Evolutionary conservation across 1,284 basidiomycete genomes (phyloP).

Genomic region (Rhodotorula sp.): DNA sequence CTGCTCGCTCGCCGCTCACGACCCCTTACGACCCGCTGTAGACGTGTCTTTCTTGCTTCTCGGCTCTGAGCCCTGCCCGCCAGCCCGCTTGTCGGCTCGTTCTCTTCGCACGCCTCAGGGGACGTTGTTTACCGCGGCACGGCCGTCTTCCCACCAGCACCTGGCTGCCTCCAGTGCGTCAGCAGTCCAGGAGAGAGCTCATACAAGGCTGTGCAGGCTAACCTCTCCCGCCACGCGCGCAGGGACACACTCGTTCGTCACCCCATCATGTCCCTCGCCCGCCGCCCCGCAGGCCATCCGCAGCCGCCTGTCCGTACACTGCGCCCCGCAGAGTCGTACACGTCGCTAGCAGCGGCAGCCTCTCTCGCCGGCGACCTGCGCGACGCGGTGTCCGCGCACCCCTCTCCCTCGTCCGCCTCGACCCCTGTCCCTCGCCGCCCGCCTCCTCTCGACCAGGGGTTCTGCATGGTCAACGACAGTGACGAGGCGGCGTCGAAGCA

Average conservation of each 20-base stretch:
- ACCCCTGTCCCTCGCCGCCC: neutral
- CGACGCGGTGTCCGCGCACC: neutral
- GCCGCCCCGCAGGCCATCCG: too few relatives aligned
- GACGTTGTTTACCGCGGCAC: neutral
- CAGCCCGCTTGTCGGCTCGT: neutral
- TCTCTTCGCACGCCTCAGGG: neutral
- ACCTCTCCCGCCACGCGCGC: neutral
- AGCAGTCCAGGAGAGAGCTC: too few relatives aligned
- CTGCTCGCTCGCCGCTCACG: neutral
- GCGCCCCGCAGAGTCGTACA: neutral
- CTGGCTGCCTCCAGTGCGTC: slow-evolving; percentile 12
- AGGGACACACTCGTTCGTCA: slow-evolving; percentile 5
- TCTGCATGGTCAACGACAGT: neutral
- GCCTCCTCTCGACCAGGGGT: too few relatives aligned
- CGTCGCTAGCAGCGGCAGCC: neutral
- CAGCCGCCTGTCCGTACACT: neutral
- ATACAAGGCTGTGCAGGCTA: neutral
- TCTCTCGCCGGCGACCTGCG: neutral
- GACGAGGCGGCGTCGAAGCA: neutral
- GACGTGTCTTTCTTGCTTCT: neutral
- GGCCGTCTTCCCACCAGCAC: neutral
- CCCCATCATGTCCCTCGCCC: neutral
- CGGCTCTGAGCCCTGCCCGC: neutral
- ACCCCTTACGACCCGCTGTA: neutral
- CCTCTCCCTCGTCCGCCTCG: neutral